Evolutionary conservation across 768 basidiomycete genomes (phyloP).

Genomic region (Rhizopogon roseolus): DNA sequence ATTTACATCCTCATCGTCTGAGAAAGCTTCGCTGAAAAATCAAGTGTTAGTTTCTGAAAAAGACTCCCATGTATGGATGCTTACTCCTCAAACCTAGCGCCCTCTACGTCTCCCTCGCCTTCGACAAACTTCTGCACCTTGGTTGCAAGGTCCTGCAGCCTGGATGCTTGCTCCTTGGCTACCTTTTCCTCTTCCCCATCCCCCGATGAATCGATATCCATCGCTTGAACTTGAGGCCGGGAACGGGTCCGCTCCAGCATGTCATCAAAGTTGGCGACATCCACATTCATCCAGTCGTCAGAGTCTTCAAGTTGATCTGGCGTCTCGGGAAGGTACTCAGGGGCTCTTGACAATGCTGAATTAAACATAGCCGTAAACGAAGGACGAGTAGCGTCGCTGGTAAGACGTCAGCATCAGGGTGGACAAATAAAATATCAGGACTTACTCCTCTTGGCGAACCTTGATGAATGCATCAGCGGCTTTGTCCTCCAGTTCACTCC

Average conservation of each 20-base stretch:
- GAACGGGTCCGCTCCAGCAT: conserved; percentile 48
- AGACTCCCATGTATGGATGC: conserved; percentile 22
- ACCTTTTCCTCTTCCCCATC: conserved; percentile 37
- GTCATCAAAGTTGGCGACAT: conserved; percentile 70
- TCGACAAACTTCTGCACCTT: conserved; percentile 91
- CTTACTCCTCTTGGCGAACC: conserved; percentile 64
- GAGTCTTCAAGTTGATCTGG: conserved; percentile 51
- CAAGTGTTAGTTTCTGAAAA: conserved; percentile 2
- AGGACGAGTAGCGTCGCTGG: conserved; percentile 54
- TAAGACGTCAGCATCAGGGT: background rate
- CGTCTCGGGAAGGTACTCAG: conserved; percentile 14
- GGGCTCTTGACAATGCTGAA: conserved; percentile 46
- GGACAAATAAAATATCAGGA: conserved; percentile 6
- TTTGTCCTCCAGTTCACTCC: conserved; percentile 68
- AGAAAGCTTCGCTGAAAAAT: conserved; percentile 54
- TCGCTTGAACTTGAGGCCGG: conserved; percentile 26
- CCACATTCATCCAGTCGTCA: conserved; percentile 85
- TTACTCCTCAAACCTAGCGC: conserved; percentile 89
- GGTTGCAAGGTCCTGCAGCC: conserved; percentile 70
- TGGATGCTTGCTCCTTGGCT: conserved; percentile 61
- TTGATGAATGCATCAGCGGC: conserved; percentile 66
- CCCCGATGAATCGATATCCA: conserved; percentile 43
- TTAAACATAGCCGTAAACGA: conserved; percentile 78
- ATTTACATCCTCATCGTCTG: conserved; percentile 41
- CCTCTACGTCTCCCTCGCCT: conserved; percentile 84